Evolutionary conservation across 2,329 filamentous ascomycete genomes (phyloP).

Genomic region (Fusarium miscanthi): DNA sequence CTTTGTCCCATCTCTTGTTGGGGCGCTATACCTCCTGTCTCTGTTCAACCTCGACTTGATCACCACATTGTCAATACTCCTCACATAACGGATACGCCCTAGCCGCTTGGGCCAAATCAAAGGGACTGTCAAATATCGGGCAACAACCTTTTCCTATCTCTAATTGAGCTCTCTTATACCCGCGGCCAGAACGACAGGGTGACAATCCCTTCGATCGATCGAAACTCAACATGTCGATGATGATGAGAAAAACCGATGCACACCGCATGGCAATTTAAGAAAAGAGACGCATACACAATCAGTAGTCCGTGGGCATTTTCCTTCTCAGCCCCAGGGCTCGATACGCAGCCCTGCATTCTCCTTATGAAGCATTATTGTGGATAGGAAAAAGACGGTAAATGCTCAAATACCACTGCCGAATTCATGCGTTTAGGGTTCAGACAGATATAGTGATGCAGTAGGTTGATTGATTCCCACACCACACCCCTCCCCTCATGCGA

Average conservation of each 20-base stretch:
- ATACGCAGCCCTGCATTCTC: conserved; percentile 9
- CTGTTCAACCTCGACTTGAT: not conserved
- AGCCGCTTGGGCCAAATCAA: not conserved
- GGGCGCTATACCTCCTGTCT: not conserved
- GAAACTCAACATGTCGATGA: conserved; percentile 21
- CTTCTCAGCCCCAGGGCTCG: not conserved
- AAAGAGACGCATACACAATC: conserved; percentile 5
- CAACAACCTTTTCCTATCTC: conserved; percentile 4
- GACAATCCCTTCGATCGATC: conserved; percentile 25
- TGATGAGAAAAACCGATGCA: conserved; percentile 6
- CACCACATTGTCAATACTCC: not conserved
- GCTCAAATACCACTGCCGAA: not conserved
- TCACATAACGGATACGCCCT: not conserved
- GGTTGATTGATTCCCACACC: not conserved
- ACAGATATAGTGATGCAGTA: not conserved
- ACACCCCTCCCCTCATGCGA: not conserved
- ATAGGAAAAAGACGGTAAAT: conserved; percentile 13
- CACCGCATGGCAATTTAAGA: conserved; percentile 11
- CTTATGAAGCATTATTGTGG: conserved; percentile 4
- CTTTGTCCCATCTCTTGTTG: not conserved
- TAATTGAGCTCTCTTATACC: conserved; percentile 9
- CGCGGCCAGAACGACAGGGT: not conserved
- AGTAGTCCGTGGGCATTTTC: not conserved
- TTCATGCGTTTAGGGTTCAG: not conserved
- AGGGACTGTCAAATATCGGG: conserved; percentile 4